Percentiles rank a stretch among this genome's conserved stretches.
Evolutionary conservation across 805 yeast genomes (phyloP).

Genomic region (Teunomyces lycoperdinae): DNA sequence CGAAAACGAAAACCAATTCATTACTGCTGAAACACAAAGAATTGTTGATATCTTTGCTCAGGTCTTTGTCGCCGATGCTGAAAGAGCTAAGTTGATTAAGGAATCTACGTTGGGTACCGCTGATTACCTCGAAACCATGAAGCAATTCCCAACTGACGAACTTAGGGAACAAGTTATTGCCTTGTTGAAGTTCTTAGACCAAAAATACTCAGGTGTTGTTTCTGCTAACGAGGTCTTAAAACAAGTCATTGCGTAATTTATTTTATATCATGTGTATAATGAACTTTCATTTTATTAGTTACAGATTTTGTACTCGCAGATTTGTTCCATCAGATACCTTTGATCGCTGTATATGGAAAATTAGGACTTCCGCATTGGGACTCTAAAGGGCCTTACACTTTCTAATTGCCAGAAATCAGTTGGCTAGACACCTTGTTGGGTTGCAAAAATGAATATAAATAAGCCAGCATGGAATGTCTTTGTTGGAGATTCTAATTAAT

Average conservation of each 20-base stretch:
- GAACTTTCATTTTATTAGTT: not conserved
- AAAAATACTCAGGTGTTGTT: constrained; percentile 60
- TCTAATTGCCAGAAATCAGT: not conserved
- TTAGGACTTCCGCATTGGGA: not conserved
- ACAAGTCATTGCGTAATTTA: constrained; percentile 33
- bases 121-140: constrained; percentile 70
- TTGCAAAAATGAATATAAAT: not conserved
- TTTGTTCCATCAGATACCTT: not conserved
- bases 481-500: not conserved
- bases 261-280: constrained; percentile 3
- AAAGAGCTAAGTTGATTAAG: constrained; percentile 62
- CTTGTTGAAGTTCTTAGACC: constrained; percentile 70
- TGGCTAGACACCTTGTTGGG: not conserved
- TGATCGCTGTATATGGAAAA: not conserved
- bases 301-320: not conserved
- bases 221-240: constrained; percentile 49
- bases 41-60: constrained; percentile 65
- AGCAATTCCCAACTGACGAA: constrained; percentile 74
- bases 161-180: constrained; percentile 62
- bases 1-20: constrained; percentile 55
- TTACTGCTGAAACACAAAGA: constrained; percentile 55
- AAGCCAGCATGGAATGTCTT: not conserved
- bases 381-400: not conserved
- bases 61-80: constrained; percentile 73
- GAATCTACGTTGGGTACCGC: constrained; percentile 86